Evolutionary conservation across 768 basidiomycete genomes (phyloP).

Genomic region (Cubamyces lactineus): DNA sequence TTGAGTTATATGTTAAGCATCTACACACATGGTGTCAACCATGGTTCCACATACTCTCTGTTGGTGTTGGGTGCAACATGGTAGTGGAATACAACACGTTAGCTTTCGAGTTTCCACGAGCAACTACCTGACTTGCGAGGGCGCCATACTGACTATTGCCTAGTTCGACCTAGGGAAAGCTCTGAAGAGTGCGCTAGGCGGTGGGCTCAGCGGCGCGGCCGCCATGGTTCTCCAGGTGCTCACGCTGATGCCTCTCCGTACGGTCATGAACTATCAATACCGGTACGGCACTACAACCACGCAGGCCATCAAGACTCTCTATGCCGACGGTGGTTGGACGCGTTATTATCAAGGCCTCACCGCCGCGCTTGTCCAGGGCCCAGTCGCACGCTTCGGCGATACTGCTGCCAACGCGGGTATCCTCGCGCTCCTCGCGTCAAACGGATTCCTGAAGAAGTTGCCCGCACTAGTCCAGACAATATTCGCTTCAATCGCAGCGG

Average conservation of each 20-base stretch:
- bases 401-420: constrained; percentile 95
- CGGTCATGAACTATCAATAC: constrained; percentile 97
- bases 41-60: too few species aligned
- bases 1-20: too few species aligned
- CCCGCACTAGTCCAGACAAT: constrained; percentile 73
- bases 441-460: constrained; percentile 67
- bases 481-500: constrained; percentile 79
- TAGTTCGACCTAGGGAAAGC: constrained; percentile 84
- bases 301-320: constrained; percentile 65
- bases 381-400: constrained; percentile 87
- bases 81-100: too few species aligned
- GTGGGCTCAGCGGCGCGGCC: constrained; percentile 89
- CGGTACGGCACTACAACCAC: constrained; percentile 81
- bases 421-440: constrained; percentile 78
- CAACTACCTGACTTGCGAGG: not conserved
- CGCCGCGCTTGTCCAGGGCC: constrained; percentile 87
- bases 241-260: constrained; percentile 92
- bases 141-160: not conserved
- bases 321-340: constrained; percentile 75
- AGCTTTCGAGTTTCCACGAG: too few species aligned
- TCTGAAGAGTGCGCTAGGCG: constrained; percentile 82
- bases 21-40: too few species aligned
- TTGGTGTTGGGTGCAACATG: too few species aligned
- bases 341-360: constrained; percentile 88
- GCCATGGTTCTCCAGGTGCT: constrained; percentile 97